phyloP scores from a whole-genome alignment of 257 asterid species.

The Anisodus tanguticus region DNA sequence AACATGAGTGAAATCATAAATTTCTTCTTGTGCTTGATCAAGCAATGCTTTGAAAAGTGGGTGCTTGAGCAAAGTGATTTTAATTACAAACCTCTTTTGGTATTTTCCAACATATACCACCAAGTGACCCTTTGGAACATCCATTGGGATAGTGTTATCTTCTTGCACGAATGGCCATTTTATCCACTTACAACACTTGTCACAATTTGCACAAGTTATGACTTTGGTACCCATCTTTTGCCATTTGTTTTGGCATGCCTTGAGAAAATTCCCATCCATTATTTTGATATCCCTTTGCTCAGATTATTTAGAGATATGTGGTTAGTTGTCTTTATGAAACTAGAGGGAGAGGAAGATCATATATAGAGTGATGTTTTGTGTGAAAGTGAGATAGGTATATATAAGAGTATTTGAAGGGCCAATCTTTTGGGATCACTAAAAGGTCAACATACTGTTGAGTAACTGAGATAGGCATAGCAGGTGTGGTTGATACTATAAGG shows the following conservation, averaged over 20 bases:
- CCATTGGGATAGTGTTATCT: constrained; percentile 60
- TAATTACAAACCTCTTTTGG: constrained; percentile 74
- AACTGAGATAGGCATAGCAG: constrained; percentile 53
- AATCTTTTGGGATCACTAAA: constrained; percentile 48
- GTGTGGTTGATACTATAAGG: constrained; percentile 38
- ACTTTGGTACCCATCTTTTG: constrained; percentile 44
- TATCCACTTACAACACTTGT: constrained; percentile 37
- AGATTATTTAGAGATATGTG: too few species aligned
- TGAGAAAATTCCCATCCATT: constrained; percentile 48
- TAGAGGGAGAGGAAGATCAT: constrained; percentile 8
- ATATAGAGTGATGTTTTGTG: constrained; percentile 35
- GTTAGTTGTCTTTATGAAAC: neutral
- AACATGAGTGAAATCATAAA: constrained; percentile 54
- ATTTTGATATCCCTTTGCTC: constrained; percentile 38
- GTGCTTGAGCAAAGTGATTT: constrained; percentile 63
- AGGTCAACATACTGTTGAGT: constrained; percentile 41
- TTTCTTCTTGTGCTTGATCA: constrained; percentile 84
- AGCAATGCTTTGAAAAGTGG: constrained; percentile 39
- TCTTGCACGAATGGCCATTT: constrained; percentile 48
- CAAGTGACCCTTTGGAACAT: constrained; percentile 89
- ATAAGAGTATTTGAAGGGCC: constrained; percentile 40
- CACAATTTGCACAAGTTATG: constrained; percentile 48
- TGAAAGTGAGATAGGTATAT: constrained; percentile 45
- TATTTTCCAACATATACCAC: constrained; percentile 81
- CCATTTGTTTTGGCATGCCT: constrained; percentile 56